Conservation (phyloP, 2,329 filamentous ascomycete genomes). For the Magnaporthiopsis incrustans region DNA sequence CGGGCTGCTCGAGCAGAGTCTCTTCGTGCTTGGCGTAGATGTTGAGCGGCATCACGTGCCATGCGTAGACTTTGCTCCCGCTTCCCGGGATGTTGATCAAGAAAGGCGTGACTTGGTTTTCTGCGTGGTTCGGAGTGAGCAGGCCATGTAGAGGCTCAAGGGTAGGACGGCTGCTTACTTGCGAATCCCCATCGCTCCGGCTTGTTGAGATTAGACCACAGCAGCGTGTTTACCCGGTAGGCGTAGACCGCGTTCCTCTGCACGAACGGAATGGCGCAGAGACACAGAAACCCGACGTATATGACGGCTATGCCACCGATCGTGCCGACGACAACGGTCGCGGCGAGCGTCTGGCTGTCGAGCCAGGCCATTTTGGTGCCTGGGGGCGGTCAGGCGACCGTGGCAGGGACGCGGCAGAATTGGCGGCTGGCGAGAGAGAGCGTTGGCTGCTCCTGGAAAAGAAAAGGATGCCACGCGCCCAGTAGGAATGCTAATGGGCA, state of each 20-base stretch:
- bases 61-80: slow-evolving; percentile 71
- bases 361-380: background rate
- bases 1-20: slow-evolving; percentile 43
- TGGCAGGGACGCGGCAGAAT: background rate
- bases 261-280: slow-evolving; percentile 59
- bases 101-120: slow-evolving; percentile 85
- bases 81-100: slow-evolving; percentile 61
- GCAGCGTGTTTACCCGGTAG: slow-evolving; percentile 62
- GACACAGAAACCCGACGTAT: slow-evolving; percentile 59
- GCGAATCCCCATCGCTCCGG: slow-evolving; percentile 83
- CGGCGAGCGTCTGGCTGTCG: background rate
- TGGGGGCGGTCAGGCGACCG: background rate
- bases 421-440: too few species aligned
- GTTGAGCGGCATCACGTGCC: slow-evolving; percentile 80
- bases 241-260: slow-evolving; percentile 83
- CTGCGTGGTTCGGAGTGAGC: slow-evolving; percentile 31
- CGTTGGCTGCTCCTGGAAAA: background rate
- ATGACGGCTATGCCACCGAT: slow-evolving; percentile 44
- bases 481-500: background rate
- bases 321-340: slow-evolving; percentile 43
- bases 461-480: background rate
- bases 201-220: slow-evolving; percentile 59
- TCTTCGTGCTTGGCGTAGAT: slow-evolving; percentile 67
- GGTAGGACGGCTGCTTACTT: slow-evolving; percentile 39
- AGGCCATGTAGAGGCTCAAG: background rate